Conservation (phyloP, 2,329 filamentous ascomycete genomes). For the Monilinia vaccinii-corymbosi region DNA sequence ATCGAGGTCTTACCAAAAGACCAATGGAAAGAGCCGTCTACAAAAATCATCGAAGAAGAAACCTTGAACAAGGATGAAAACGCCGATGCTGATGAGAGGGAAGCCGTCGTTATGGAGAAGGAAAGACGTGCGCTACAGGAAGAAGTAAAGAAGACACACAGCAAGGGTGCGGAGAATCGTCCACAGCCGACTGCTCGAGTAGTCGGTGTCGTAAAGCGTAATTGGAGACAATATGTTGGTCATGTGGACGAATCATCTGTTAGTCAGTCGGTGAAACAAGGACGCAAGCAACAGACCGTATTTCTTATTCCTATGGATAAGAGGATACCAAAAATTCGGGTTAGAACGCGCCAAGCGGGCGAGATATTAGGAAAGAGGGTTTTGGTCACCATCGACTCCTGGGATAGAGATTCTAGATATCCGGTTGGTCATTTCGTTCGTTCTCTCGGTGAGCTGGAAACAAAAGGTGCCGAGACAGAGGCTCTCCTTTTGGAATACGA, state of each 20-base stretch:
- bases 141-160: constrained; percentile 79
- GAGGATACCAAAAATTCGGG: constrained; percentile 88
- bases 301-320: constrained; percentile 98
- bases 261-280: constrained; percentile 62
- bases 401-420: constrained; percentile 89
- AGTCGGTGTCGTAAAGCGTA: constrained; percentile 86
- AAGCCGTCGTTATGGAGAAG: constrained; percentile 74
- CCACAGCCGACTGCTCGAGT: constrained; percentile 87
- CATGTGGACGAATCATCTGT: constrained; percentile 86
- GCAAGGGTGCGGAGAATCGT: constrained; percentile 62
- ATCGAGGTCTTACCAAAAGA: constrained; percentile 88
- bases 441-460: constrained; percentile 86
- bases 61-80: constrained; percentile 88
- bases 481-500: constrained; percentile 91
- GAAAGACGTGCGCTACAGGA: constrained; percentile 84
- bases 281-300: constrained; percentile 80
- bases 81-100: constrained; percentile 69
- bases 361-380: constrained; percentile 88
- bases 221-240: constrained; percentile 97
- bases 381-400: constrained; percentile 86
- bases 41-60: constrained; percentile 93
- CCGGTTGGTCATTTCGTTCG: constrained; percentile 90
- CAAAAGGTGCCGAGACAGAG: constrained; percentile 95
- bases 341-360: constrained; percentile 81
- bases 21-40: constrained; percentile 94